Conservation (phyloP, 1,284 basidiomycete species). For the Schizophyllum amplum region DNA sequence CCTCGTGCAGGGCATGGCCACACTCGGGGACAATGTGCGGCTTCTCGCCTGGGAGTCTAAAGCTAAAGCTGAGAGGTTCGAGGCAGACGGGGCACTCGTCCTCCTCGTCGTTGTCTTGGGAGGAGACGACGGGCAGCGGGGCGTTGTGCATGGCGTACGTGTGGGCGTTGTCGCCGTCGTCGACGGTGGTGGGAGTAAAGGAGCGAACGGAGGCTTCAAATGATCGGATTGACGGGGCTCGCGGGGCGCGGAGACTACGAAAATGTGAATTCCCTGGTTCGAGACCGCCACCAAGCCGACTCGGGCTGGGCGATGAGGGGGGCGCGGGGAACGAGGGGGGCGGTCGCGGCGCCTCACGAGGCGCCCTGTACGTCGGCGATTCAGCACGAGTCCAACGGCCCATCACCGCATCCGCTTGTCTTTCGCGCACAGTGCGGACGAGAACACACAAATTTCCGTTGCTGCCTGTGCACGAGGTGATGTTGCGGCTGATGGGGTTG, state of each 20-base stretch:
- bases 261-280: background rate
- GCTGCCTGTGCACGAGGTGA: background rate
- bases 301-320: background rate
- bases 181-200: background rate
- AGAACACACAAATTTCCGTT: background rate
- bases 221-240: background rate
- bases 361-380: background rate
- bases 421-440: background rate
- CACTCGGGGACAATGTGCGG: conserved; percentile 95
- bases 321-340: no score
- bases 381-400: background rate
- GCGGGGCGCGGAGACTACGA: background rate
- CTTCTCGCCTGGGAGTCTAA: conserved; percentile 87
- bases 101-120: conserved; percentile 62
- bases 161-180: background rate
- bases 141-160: background rate
- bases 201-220: background rate
- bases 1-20: conserved; percentile 95
- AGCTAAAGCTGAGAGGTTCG: conserved; percentile 82
- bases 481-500: no score
- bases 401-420: background rate
- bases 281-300: background rate
- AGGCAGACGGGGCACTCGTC: conserved; percentile 88
- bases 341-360: background rate
- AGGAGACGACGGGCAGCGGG: conserved; percentile 49